Percentiles rank a stretch among this genome's conserved stretches.
phyloP scores from a whole-genome alignment of 2,329 filamentous ascomycete genomes.

The Ascochyta rabiei region DNA sequence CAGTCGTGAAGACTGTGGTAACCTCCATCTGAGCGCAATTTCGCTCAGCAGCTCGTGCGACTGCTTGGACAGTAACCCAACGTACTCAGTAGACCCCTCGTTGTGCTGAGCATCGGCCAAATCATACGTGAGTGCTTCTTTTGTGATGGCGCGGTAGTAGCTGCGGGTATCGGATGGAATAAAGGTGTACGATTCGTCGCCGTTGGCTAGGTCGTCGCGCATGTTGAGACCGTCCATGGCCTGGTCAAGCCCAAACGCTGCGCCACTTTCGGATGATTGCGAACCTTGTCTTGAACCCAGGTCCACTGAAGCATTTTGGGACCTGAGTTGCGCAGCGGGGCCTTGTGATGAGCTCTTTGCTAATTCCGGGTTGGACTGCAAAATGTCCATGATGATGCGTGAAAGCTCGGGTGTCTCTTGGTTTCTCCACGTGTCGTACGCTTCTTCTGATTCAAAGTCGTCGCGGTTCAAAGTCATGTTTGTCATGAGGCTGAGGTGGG shows the following conservation, averaged over 20 bases:
- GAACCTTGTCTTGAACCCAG: slow-evolving; percentile 53
- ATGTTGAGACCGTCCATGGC: slow-evolving; percentile 71
- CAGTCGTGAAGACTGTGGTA: slow-evolving; percentile 80
- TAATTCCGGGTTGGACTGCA: slow-evolving; percentile 84
- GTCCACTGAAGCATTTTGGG: slow-evolving; percentile 50
- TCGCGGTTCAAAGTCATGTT: slow-evolving; percentile 76
- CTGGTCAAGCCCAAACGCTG: slow-evolving; percentile 68
- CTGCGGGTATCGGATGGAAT: slow-evolving; percentile 83
- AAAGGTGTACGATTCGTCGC: slow-evolving; percentile 78
- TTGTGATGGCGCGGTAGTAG: slow-evolving; percentile 82
- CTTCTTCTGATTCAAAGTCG: slow-evolving; percentile 89
- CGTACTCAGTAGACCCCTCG: slow-evolving; percentile 57
- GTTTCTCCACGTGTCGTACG: slow-evolving; percentile 89
- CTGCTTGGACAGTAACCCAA: slow-evolving; percentile 69
- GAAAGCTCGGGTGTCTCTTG: slow-evolving; percentile 86
- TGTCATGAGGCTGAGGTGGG: slow-evolving; percentile 81
- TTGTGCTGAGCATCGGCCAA: slow-evolving; percentile 54
- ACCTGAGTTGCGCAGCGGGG: slow-evolving; percentile 63
- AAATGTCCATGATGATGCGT: slow-evolving; percentile 89
- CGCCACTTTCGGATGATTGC: slow-evolving; percentile 51
- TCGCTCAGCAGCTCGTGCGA: slow-evolving; percentile 85
- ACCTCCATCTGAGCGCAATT: slow-evolving; percentile 84
- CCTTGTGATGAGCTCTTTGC: slow-evolving; percentile 73
- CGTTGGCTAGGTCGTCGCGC: slow-evolving; percentile 55
- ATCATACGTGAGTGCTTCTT: slow-evolving; percentile 72